phyloP scores from a whole-genome alignment of 306 rosid genomes.

The Cucurbita moschata region DNA sequence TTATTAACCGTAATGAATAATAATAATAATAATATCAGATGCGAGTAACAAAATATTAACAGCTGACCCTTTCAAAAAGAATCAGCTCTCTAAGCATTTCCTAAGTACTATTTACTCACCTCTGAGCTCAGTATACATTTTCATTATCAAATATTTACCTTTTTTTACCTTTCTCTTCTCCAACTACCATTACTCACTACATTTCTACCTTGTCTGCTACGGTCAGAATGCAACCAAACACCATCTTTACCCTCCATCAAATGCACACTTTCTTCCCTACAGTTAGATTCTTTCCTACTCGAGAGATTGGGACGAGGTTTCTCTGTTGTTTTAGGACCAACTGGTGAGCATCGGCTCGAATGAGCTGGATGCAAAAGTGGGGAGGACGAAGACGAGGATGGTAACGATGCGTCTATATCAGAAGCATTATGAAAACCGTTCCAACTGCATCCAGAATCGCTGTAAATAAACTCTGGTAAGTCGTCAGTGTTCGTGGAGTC shows the following conservation, averaged over 20 bases:
- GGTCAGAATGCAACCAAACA: not conserved
- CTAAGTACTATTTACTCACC: constrained; percentile 7
- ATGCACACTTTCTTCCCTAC: not conserved
- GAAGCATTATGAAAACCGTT: constrained; percentile 18
- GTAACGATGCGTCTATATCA: constrained; percentile 32
- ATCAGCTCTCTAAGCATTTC: not conserved
- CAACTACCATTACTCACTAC: constrained; percentile 1
- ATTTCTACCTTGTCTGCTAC: not conserved
- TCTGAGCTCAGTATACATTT: constrained; percentile 4
- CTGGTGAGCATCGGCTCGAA: not conserved
- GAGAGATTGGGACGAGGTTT: not conserved
- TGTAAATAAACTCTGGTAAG: constrained; percentile 62
- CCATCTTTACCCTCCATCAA: not conserved
- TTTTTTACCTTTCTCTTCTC: not conserved
- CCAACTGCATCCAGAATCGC: constrained; percentile 44
- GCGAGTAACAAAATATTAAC: constrained; percentile 2
- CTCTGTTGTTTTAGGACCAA: not conserved
- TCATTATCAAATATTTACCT: constrained; percentile 4
- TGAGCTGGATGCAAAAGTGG: not conserved
- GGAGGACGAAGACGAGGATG: constrained; percentile 46
- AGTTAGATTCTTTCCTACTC: not conserved
- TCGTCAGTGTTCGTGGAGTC: constrained; percentile 60
- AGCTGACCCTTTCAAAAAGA: not conserved
- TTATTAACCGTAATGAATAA: constrained; percentile 1
- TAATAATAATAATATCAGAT: not conserved